Evolutionary conservation across 805 yeast species (phyloP).

Genomic region (Wickerhamiella siamensis): DNA sequence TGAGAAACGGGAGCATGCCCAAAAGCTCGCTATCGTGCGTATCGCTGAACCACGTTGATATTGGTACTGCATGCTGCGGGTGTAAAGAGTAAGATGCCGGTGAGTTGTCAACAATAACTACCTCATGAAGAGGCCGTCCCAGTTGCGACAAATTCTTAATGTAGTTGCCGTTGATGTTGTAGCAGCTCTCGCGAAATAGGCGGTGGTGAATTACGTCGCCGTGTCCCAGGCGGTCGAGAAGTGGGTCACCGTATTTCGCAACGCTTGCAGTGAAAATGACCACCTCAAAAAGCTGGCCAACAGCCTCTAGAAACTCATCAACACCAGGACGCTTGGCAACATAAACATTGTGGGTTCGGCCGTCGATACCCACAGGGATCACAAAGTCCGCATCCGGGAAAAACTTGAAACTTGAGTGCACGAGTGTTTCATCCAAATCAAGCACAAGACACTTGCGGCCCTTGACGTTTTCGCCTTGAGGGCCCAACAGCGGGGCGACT

Average conservation of each 20-base stretch:
- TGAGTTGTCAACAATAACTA: constrained; percentile 88
- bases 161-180: constrained; percentile 84
- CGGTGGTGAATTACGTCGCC: constrained; percentile 71
- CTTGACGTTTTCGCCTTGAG: constrained; percentile 34
- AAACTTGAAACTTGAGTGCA: constrained; percentile 87
- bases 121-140: constrained; percentile 77
- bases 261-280: constrained; percentile 97
- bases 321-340: constrained; percentile 97
- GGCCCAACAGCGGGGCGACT: constrained; percentile 35
- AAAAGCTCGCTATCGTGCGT: constrained; percentile 90
- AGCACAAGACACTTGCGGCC: constrained; percentile 75
- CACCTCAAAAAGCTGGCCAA: constrained; percentile 80
- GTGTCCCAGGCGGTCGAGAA: constrained; percentile 76
- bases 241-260: constrained; percentile 88
- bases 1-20: constrained; percentile 80
- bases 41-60: constrained; percentile 96
- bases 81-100: constrained; percentile 97
- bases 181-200: constrained; percentile 86
- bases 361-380: constrained; percentile 92
- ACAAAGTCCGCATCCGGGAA: constrained; percentile 90
- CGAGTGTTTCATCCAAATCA: constrained; percentile 92
- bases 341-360: constrained; percentile 82
- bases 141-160: constrained; percentile 87
- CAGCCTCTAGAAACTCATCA: constrained; percentile 72
- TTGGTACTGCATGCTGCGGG: constrained; percentile 95